Evolutionary conservation across 495 filamentous ascomycete genomes (phyloP).

Genomic region (Penicillium herquei): DNA sequence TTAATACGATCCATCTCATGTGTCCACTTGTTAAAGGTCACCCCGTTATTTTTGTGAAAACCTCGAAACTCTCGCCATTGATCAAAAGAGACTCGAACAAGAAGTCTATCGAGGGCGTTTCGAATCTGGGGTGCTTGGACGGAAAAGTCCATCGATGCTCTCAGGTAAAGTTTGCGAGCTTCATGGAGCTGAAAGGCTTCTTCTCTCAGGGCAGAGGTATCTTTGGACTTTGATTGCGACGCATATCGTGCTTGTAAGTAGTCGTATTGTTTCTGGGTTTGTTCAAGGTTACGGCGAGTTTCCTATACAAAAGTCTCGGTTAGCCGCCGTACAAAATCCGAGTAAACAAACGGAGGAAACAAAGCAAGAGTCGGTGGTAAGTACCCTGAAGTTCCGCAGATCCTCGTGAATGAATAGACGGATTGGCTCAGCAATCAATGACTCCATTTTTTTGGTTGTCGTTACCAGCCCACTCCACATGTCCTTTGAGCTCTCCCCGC

Average conservation of each 20-base stretch:
- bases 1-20: slow-evolving; percentile 85
- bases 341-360: not conserved
- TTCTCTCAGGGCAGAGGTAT: slow-evolving; percentile 83
- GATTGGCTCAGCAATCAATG: slow-evolving; percentile 76
- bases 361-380: not conserved
- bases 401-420: slow-evolving; percentile 72
- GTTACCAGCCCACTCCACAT: slow-evolving; percentile 77
- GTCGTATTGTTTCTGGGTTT: slow-evolving; percentile 82
- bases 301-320: slow-evolving; percentile 58
- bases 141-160: slow-evolving; percentile 90
- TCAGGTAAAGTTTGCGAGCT: slow-evolving; percentile 85
- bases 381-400: slow-evolving; percentile 61
- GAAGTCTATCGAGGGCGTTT: slow-evolving; percentile 74
- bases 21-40: slow-evolving; percentile 58
- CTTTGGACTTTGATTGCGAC: slow-evolving; percentile 85
- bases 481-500: slow-evolving; percentile 80
- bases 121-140: slow-evolving; percentile 80
- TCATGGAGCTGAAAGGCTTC: slow-evolving; percentile 97
- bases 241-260: slow-evolving; percentile 74
- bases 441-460: slow-evolving; percentile 72
- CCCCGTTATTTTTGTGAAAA: slow-evolving; percentile 57
- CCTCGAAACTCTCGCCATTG: slow-evolving; percentile 80
- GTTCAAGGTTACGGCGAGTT: slow-evolving; percentile 67
- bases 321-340: not conserved
- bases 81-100: slow-evolving; percentile 80